Base-by-base conservation (phyloP, 192 early-diverging fungal species). In the Coemansia umbellata region DNA sequence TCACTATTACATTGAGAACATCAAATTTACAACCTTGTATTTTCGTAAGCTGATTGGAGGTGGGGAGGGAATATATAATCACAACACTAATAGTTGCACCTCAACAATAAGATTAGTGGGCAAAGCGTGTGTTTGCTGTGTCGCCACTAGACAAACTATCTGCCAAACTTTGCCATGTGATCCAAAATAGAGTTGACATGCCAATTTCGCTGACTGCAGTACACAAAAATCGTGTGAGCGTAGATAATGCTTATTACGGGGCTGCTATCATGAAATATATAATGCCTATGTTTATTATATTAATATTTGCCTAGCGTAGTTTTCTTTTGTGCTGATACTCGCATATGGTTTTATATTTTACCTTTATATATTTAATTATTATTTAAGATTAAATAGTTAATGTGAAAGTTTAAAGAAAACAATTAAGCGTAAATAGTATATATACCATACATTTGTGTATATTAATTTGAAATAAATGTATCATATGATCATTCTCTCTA, bases 1-100 rank as follows among this genome's bases (percentile, higher is more conserved):
- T 48, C 86, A 88, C 60, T 87, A 85, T 58, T 69, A 74, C 41
- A 49, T 80, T 0, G 80, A 81, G 8, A 87, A 90, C 72, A 80
- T 88, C 40, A 79, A 69, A 4, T 58, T 75, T 4, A 71, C 75
- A 14, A 57, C 70, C 0, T 73, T 88, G 6, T 44, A 50, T 1
- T 88, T 89, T 63, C 81, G 82, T 15, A 49, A 21, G 8, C 40
- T 22, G 9, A 21, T 42, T 42, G 40, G 40, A 7, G 19, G 5
- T 4, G 7, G 24, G 8, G 40, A 42, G 24, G 18, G 47, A 5
- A 37, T 17, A 31, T 55, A 60, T 56, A 33, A 5, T 13, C 11
- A 26, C 80, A 10, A 85, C 84, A 3, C 45, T 45, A 2, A 23
- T 78, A 28, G 80, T 89, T 3, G 80, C 85, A 1, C 81, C 82